phyloP scores from a whole-genome alignment of 140 eudicot species.

The Anethum foeniculum region DNA sequence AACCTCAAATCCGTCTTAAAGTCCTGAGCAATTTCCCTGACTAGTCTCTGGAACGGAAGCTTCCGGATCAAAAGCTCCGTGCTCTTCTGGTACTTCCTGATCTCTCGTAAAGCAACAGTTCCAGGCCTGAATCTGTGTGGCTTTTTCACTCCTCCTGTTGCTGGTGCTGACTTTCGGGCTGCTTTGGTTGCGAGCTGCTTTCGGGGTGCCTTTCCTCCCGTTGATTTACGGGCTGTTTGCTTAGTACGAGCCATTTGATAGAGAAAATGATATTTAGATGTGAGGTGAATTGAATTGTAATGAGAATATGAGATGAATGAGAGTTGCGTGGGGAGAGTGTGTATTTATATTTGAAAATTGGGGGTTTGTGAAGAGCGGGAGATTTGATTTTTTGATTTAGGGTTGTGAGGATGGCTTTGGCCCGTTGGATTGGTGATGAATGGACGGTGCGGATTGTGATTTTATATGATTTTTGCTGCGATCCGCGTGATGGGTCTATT shows the following conservation, averaged over 20 bases:
- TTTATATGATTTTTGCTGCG: neutral
- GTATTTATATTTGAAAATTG: neutral
- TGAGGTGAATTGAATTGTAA: neutral
- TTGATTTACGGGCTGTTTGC: neutral
- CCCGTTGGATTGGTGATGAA: neutral
- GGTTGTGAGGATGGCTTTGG: neutral
- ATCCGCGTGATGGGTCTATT: neutral
- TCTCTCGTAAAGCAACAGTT: neutral
- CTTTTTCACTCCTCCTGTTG: slow-evolving; percentile 4
- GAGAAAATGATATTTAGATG: no score
- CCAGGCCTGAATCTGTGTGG: slow-evolving; percentile 4
- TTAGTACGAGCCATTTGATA: neutral
- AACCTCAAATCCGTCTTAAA: neutral
- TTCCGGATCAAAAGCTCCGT: neutral
- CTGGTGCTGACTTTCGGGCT: neutral
- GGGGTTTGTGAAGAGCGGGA: neutral
- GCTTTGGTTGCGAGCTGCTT: neutral
- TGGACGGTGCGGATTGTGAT: neutral
- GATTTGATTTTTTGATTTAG: neutral
- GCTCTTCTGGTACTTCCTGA: neutral
- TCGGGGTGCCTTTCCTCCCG: neutral
- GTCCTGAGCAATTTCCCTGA: neutral
- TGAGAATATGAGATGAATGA: neutral
- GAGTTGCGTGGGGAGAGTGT: neutral
- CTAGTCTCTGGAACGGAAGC: neutral